Evolutionary conservation across 768 basidiomycete species (phyloP), one percentile per base, ranked within the genome.

Genomic region (Kwoniella botswanensis): DNA sequence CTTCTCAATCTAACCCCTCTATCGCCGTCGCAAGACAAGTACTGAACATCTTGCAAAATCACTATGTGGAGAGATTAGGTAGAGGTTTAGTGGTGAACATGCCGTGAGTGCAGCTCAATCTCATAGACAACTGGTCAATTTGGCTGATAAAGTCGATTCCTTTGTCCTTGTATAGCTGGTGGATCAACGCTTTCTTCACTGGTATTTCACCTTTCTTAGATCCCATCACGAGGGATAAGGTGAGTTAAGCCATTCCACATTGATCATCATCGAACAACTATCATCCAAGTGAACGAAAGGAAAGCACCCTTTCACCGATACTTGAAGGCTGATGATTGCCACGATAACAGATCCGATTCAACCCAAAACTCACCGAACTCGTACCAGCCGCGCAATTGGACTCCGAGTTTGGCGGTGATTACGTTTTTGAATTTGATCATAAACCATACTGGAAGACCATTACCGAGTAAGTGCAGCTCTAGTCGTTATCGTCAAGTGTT

Each of bases 181-280:
- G 82, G 78, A 78, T 84, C 60, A 84, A 84, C 55, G 82, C 82
- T 7, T 83, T 84, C 74, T 84, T 84, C 71, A 65, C 78, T 24
- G 92, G 90, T 54, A 93, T 95, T 73, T 85, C 90, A 10, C 93
- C 93, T 0, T 93, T 94, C 85, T 81, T 95, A 61, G 93, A 95
- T 79, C 93, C 93, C 6, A 89, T 93, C 41, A 94, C 93, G 0
- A 86, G 92, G 55, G 92, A 93, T 78, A 95, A 94, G 89, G 91
- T 91, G 26, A 41, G 86, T 58, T 3, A 12, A 22, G 18, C 7
- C 26, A 26, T 26, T 26, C 26, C 2, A 26, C 2, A 26, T 26
- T 26, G 26, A 26, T 26, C 26, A 26, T 26, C 26, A 26, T 26
- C 26, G 26, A 26, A 26, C 26, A 26, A 4, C 26, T 26, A 26